Conservation (phyloP, 495 filamentous ascomycete species). For the Ramalina intermedia region DNA sequence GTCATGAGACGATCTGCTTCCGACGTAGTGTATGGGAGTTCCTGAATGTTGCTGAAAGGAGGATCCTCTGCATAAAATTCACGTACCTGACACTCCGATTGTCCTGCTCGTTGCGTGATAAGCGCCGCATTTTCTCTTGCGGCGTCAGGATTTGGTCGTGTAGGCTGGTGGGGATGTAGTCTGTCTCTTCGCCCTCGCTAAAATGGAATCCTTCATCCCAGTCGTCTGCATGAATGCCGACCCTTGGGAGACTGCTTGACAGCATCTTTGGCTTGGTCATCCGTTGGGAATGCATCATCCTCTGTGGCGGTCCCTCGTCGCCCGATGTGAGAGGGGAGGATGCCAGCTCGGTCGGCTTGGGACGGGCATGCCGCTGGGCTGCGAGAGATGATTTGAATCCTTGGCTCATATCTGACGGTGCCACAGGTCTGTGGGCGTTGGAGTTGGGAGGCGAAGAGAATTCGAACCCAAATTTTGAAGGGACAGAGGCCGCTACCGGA, state of each 20-base stretch:
- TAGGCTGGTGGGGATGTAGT: constrained; percentile 73
- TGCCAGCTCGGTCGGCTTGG: constrained; percentile 38
- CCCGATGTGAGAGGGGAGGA: constrained; percentile 47
- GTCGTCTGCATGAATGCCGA: constrained; percentile 45
- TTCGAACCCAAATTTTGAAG: constrained; percentile 81
- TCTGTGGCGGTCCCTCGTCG: constrained; percentile 47
- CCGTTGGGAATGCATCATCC: constrained; percentile 76
- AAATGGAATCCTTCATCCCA: constrained; percentile 77
- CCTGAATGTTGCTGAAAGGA: too few relatives aligned
- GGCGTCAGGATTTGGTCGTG: constrained; percentile 77
- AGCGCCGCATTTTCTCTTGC: constrained; percentile 70
- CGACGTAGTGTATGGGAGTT: too few relatives aligned
- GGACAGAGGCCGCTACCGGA: constrained; percentile 83
- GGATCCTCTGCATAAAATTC: constrained; percentile 6
- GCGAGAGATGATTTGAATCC: neutral
- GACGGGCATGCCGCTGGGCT: constrained; percentile 49
- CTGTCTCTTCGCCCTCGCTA: constrained; percentile 81
- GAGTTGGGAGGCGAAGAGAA: constrained; percentile 59
- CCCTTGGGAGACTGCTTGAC: constrained; percentile 62
- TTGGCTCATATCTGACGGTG: constrained; percentile 39
- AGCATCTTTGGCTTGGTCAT: constrained; percentile 59
- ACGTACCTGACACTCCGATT: constrained; percentile 32
- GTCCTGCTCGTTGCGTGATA: constrained; percentile 59
- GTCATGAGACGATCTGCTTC: neutral
- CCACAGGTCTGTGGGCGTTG: constrained; percentile 37